phyloP scores from a whole-genome alignment of 163 green algal genomes.

The Scenedesmus sp. region DNA sequence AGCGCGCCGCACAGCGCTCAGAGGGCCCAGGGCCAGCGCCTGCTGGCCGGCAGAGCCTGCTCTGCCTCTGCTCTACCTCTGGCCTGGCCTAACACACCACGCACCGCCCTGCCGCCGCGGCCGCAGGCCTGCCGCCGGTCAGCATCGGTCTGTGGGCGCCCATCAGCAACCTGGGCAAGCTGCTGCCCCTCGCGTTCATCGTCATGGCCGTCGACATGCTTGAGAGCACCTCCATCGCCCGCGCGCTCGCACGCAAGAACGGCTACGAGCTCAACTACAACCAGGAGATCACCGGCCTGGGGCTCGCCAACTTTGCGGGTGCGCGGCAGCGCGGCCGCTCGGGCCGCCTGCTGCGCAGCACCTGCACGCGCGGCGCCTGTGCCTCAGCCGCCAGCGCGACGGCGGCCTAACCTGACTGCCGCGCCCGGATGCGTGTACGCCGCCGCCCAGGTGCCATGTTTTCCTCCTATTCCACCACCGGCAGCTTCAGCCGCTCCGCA shows the following conservation, averaged over 20 bases:
- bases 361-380: no score
- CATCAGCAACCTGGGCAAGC: slow-evolving; percentile 49
- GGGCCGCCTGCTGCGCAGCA: no score
- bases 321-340: no score
- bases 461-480: slow-evolving; percentile 90
- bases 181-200: slow-evolving; percentile 70
- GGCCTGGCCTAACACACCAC: no score
- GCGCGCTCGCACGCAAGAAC: slow-evolving; percentile 70
- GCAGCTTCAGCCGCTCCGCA: slow-evolving; percentile 78
- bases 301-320: slow-evolving; percentile 90
- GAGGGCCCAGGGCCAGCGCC: no score
- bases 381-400: no score
- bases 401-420: no score
- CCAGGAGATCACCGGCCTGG: slow-evolving; percentile 86
- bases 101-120: not conserved
- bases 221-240: slow-evolving; percentile 71
- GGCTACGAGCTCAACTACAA: slow-evolving; percentile 76
- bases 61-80: no score
- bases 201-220: slow-evolving; percentile 63
- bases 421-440: no score
- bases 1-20: not conserved
- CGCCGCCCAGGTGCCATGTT: no score
- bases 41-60: no score
- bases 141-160: slow-evolving; percentile 67
- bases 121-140: slow-evolving; percentile 53